These are phyloP conservation scores for Phaeosphaeria sp. DNA, from an alignment of 2,329 filamentous ascomycete genomes.

Conservation along the genomic window DNA sequence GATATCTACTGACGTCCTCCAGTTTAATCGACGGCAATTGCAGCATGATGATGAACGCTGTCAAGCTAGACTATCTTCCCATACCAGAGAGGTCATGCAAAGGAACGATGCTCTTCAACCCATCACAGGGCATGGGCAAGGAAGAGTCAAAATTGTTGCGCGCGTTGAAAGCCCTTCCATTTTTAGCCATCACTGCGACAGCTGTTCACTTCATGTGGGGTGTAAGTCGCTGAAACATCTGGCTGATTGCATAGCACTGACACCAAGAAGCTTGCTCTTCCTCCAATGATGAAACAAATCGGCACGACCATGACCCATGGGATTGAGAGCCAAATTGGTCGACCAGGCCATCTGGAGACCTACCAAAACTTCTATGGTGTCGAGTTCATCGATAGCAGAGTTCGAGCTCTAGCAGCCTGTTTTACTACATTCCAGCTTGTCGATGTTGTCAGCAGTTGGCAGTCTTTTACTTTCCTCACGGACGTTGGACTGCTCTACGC, in stretches of 20 bases:
- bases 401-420: constrained; percentile 10
- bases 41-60: constrained; percentile 14
- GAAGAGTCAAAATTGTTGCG: constrained; percentile 17
- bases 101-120: constrained; percentile 21
- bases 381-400: constrained; percentile 16
- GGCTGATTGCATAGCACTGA: neutral
- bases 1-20: neutral
- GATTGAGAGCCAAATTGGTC: constrained; percentile 11
- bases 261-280: neutral
- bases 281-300: constrained; percentile 4
- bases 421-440: constrained; percentile 21
- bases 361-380: constrained; percentile 14
- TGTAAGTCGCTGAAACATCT: neutral
- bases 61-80: constrained; percentile 16
- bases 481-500: constrained; percentile 16
- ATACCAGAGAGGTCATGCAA: constrained; percentile 13
- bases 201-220: constrained; percentile 15
- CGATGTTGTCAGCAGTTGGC: constrained; percentile 16
- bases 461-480: constrained; percentile 16
- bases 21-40: constrained; percentile 10
- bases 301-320: constrained; percentile 8
- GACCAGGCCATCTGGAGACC: constrained; percentile 6
- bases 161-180: constrained; percentile 12
- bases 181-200: constrained; percentile 10
- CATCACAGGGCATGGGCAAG: constrained; percentile 17